Evolutionary conservation across 2,329 filamentous ascomycete genomes (phyloP), one percentile per base, ranked within the genome.

Genomic region (Beauveria brongniartii): DNA sequence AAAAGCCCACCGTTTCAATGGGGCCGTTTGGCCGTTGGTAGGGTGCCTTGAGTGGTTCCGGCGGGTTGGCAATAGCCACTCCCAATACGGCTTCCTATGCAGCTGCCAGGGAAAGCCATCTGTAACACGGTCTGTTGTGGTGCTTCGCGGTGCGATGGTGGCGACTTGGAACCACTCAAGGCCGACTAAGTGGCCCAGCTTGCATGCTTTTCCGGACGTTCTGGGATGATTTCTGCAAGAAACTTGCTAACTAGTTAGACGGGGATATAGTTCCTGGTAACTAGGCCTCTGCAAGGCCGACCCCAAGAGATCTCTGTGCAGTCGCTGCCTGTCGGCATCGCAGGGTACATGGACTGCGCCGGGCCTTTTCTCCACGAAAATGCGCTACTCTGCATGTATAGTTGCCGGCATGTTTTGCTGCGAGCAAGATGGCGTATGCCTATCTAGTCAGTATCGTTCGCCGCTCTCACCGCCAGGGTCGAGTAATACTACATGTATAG

Each of bases 1-100:
- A 24, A 30, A 60, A 47, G 61, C 59, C 61, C 62, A 63, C 65
- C 61, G 64, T 57, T 52, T 53, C 46, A 56, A 59, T 59, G 56
- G 56, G 37, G 26, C 47, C 26, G 40, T 37, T 52, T 46, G 56
- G 55, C 44, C 48, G 48, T 53, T 59, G 47, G 46, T 59, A 46
- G 48, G 40, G 26, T 52, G 40, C 28, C 44, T 18, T 40, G 30
- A 24, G 34, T 59, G 56, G 56, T 59, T 44, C 56, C 56, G 24
- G 55, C 44, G 28, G 55, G 44, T 47, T 58, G 48, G 56, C 48
- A 30, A 46, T 51, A 47, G 47, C 56, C 47, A 53, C 48, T 55
- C 46, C 43, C 44, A 44, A 51, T 40, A 52, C 37, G 34, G 48
- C 47, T 41, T 46, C 24, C 24, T 9, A 52, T 59, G 56, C 48